These are phyloP conservation scores for Favolaschia claudopus DNA, from an alignment of 768 basidiomycete species.

Conservation along the genomic window DNA sequence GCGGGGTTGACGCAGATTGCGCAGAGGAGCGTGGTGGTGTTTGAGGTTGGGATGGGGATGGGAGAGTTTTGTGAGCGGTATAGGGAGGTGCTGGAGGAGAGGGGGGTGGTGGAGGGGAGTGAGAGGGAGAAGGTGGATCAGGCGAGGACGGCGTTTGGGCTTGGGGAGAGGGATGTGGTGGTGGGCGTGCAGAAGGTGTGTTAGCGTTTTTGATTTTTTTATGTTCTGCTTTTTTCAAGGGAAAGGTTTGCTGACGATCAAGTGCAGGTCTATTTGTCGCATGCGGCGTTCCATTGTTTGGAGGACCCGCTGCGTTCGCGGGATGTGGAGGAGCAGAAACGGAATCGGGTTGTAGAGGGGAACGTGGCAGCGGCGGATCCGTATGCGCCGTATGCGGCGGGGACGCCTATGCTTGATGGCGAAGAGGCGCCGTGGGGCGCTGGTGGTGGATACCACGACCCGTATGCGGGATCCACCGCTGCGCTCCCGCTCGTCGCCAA, in stretches of 20 bases:
- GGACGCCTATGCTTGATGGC: slow-evolving; percentile 52
- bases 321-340: slow-evolving; percentile 88
- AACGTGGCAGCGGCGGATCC: slow-evolving; percentile 65
- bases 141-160: slow-evolving; percentile 59
- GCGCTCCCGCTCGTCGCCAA: slow-evolving; percentile 85
- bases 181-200: slow-evolving; percentile 85
- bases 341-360: slow-evolving; percentile 71
- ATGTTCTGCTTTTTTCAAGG: neutral
- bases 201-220: neutral
- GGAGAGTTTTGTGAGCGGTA: slow-evolving; percentile 90
- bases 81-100: slow-evolving; percentile 62
- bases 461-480: slow-evolving; percentile 68
- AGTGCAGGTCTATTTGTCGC: slow-evolving; percentile 85
- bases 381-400: slow-evolving; percentile 77
- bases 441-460: slow-evolving; percentile 57
- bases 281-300: slow-evolving; percentile 83
- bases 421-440: slow-evolving; percentile 42
- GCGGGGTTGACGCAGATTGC: slow-evolving; percentile 82
- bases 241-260: too few relatives aligned
- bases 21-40: slow-evolving; percentile 67
- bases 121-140: slow-evolving; percentile 68
- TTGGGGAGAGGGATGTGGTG: slow-evolving; percentile 78
- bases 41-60: slow-evolving; percentile 86
- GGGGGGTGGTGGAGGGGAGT: slow-evolving; percentile 67
- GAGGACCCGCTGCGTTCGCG: slow-evolving; percentile 86